Evolutionary conservation across 176 grass and related monocot species (phyloP).

Genomic region (Oryza officinalis): DNA sequence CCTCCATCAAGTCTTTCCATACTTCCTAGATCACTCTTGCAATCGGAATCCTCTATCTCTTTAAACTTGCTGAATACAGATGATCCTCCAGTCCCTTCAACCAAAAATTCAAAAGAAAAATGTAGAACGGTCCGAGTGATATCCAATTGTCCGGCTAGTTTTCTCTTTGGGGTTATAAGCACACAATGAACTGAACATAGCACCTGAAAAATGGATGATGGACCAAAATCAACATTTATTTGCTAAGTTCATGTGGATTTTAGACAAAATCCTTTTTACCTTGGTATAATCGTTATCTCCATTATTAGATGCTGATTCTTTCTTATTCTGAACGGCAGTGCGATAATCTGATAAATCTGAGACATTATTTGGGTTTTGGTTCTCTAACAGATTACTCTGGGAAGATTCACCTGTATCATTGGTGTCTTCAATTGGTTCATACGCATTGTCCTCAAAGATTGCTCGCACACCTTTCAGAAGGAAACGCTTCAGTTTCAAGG

Average conservation of each 20-base stretch:
- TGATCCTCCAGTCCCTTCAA: constrained; percentile 91
- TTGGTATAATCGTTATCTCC: constrained; percentile 60
- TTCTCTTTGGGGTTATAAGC: constrained; percentile 95
- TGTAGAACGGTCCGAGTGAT: constrained; percentile 71
- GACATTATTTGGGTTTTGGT: constrained; percentile 41
- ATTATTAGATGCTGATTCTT: constrained; percentile 53
- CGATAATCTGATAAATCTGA: constrained; percentile 52
- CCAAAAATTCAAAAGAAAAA: constrained; percentile 94
- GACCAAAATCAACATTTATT: not conserved
- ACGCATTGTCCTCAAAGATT: constrained; percentile 67
- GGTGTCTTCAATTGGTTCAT: constrained; percentile 61
- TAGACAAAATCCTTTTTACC: constrained; percentile 49
- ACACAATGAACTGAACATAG: constrained; percentile 65
- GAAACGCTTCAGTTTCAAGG: constrained; percentile 88
- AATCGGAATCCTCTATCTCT: constrained; percentile 67
- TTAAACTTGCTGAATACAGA: constrained; percentile 80
- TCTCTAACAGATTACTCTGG: constrained; percentile 44
- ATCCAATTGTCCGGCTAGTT: constrained; percentile 75
- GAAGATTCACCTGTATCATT: constrained; percentile 44
- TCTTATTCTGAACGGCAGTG: constrained; percentile 63
- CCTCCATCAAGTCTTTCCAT: constrained; percentile 56
- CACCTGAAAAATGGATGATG: constrained; percentile 52
- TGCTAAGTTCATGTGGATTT: not conserved
- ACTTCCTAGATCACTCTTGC: constrained; percentile 63
- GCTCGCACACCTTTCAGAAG: constrained; percentile 83